Conservation (phyloP, 352 stramenopile species). For the Phytophthora parvispora region DNA sequence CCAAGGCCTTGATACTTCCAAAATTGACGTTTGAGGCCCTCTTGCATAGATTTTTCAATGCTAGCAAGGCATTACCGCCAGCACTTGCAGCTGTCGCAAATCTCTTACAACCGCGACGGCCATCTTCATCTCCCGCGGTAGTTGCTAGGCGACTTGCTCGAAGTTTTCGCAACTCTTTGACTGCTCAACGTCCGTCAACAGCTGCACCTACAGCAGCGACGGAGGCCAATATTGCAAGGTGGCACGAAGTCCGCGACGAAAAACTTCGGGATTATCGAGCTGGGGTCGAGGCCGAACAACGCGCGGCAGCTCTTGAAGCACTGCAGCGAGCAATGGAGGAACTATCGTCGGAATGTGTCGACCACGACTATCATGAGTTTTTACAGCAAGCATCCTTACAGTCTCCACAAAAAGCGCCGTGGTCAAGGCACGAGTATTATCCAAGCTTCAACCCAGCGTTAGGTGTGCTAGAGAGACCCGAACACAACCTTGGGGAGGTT, state of each 20-base stretch:
- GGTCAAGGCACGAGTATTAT: constrained; percentile 29
- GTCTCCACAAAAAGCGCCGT: constrained; percentile 5
- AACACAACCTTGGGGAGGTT: neutral
- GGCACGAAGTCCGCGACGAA: constrained; percentile 41
- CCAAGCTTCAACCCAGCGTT: neutral
- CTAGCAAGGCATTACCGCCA: constrained; percentile 33
- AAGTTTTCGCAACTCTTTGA: constrained; percentile 12
- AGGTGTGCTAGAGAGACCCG: neutral
- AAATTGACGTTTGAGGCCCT: constrained; percentile 49
- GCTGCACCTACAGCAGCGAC: constrained; percentile 20
- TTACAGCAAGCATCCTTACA: neutral
- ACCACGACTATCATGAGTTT: constrained; percentile 8
- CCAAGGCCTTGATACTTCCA: constrained; percentile 41
- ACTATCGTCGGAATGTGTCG: constrained; percentile 14
- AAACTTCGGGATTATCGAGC: constrained; percentile 34
- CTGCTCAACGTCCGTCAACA: constrained; percentile 28
- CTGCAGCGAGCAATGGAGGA: constrained; percentile 29
- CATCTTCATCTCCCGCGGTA: constrained; percentile 50
- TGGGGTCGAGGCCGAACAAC: constrained; percentile 31
- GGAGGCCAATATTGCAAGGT: constrained; percentile 37
- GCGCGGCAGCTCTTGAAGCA: constrained; percentile 28
- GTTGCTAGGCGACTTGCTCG: constrained; percentile 17
- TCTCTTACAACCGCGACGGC: constrained; percentile 30
- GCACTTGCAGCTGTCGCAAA: constrained; percentile 10
- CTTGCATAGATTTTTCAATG: constrained; percentile 52